Evolutionary conservation across 2,329 filamentous ascomycete species (phyloP), one percentile per base, ranked within the genome.

Genomic region (Neofusicoccum parvum): DNA sequence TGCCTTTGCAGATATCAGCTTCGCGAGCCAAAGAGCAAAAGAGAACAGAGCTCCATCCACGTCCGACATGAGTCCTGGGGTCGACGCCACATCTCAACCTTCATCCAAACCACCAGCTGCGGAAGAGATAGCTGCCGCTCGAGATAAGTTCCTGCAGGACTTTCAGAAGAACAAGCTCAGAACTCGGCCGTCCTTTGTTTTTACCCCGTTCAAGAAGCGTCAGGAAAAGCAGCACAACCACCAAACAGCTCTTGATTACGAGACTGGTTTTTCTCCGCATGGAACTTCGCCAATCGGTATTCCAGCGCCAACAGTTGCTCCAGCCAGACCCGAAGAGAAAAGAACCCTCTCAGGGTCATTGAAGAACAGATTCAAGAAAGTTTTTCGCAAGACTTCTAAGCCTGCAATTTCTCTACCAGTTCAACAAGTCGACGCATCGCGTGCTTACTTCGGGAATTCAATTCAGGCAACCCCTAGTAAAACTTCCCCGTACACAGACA

Each of bases 301-400:
- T 14, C 20, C 56, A 5, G 27, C 32, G 17, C 53, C 46, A 10
- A 32, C 41, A 15, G 20, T 20, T 14, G 15, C 6, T n/a, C 11
- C 43, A 2, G 32, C 34, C 7, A 66, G 64, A 48, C 69, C 64
- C 2, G 72, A 79, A 36, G 54, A 62, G n/a, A 87, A 84, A 59
- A 82, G 89, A 27, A 88, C 87, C 37, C 85, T 88, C 14, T 91
- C 90, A 0, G 83, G 81, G 15, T 85, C 84, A 0, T 71, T 92
- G 45, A 90, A 84, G 70, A 83, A 81, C 54, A 90, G 83, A 66
- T 70, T 92, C 66, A 89, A 84, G 73, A 83, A 76, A 43, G 79
- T 89, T 0, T 87, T 90, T 68, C 79, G 80, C 32, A 76, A 81
- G 32, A 69, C 71, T 14, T 78, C 77, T 2, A 72, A 68, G 20